Evolutionary conservation across 768 basidiomycete genomes (phyloP), one percentile per base, ranked within the genome.

Genomic region (Lactarius indigo): DNA sequence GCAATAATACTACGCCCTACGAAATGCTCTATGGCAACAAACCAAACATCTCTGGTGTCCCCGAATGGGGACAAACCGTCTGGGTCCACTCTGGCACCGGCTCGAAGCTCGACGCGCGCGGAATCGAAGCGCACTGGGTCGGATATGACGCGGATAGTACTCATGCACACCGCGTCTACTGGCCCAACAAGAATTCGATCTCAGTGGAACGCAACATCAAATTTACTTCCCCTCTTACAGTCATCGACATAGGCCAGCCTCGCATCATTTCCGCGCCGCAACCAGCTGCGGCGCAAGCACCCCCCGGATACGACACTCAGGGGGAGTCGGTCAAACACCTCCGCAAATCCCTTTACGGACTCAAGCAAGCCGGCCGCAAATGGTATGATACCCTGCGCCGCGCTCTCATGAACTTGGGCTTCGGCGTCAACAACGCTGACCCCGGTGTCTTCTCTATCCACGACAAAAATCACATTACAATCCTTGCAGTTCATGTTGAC

Each of bases 141-240:
- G 80, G 81, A n/a, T 72, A 75, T 61, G 75, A 78, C 58, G 66
- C 72, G 3, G 65, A 74, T 23, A 74, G 73, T 26, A 74, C 75
- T 12, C 59, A 59, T n/a, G 79, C 72, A 0, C 73, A 75, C 44
- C 61, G 73, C 4, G 70, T 80, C 13, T 80, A 79, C 64, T 81
- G 76, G 78, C 74, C 74, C 0, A 63, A 69, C 13, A 73, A 68
- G 20, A 69, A 64, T 1, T 44, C 69, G 0, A 64, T 78, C 3
- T 65, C 70, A 3, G 70, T 75, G 20, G 73, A 78, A 56, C 65
- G 72, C 7, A 75, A 74, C 59, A 64, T 78, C 37, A 68, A 41
- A 23, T 58, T 44, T 2, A 18, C 1, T 1, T 8, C 20, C 20
- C 20, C 20, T 0, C 1, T 3, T 1, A 3, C n/a, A 0, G n/a